Evolutionary conservation across 2,329 filamentous ascomycete genomes (phyloP).

Genomic region (Aspergillus calidoustus): DNA sequence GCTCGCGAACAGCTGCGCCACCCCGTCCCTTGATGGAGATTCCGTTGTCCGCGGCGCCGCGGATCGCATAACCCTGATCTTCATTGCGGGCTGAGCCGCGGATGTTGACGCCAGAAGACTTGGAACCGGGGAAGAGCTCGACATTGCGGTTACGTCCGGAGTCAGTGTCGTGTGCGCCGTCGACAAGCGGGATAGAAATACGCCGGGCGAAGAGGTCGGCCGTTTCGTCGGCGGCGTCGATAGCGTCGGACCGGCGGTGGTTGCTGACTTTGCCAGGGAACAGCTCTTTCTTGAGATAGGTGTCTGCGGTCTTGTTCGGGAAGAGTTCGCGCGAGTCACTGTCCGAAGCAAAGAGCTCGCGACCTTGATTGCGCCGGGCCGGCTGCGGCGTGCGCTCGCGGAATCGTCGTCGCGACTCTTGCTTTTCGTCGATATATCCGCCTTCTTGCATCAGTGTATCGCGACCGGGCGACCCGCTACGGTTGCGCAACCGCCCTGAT

Average conservation of each 20-base stretch:
- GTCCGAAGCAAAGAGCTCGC: conserved; percentile 62
- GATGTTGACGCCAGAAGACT: conserved; percentile 1
- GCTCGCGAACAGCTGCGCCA: conserved; percentile 62
- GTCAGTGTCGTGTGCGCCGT: conserved; percentile 43
- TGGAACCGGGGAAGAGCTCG: conserved; percentile 42
- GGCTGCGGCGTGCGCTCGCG: conserved; percentile 48
- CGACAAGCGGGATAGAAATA: conserved; percentile 56
- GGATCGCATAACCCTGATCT: conserved; percentile 8
- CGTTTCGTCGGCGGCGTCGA: conserved; percentile 60
- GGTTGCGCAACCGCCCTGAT: conserved; percentile 58
- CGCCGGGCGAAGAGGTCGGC: conserved; percentile 56
- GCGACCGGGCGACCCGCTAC: conserved; percentile 65
- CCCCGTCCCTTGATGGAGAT: conserved; percentile 75
- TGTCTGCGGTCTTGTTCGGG: conserved; percentile 46
- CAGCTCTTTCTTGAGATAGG: conserved; percentile 60
- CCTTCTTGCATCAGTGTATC: conserved; percentile 52
- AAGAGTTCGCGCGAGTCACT: conserved; percentile 53
- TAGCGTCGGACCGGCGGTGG: conserved; percentile 55
- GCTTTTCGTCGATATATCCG: conserved; percentile 40
- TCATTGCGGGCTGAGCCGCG: conserved; percentile 10
- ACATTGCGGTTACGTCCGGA: conserved; percentile 35
- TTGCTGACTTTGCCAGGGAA: conserved; percentile 57
- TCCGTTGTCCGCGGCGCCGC: conserved; percentile 41
- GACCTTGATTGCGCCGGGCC: conserved; percentile 43
- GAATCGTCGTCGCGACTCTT: conserved; percentile 45